phyloP scores from a whole-genome alignment of 2,329 filamentous ascomycete genomes.

The Fusarium penzigii region DNA sequence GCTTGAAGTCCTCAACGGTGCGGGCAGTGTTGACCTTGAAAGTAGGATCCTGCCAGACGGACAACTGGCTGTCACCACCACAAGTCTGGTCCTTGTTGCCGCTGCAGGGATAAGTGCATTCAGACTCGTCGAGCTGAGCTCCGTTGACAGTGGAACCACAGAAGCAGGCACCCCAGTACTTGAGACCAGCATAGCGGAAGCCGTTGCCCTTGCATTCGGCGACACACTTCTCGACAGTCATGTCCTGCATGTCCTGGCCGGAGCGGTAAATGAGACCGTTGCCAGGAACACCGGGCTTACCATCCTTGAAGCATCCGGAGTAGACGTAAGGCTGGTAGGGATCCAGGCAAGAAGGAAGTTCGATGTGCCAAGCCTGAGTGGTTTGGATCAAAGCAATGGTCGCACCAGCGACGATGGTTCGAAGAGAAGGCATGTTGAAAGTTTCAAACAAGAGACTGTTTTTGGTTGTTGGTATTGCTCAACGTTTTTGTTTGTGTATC shows the following conservation, averaged over 20 bases:
- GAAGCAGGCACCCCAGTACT: slow-evolving; percentile 55
- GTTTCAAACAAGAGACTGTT: slow-evolving; percentile 14
- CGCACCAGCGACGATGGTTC: slow-evolving; percentile 37
- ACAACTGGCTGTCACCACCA: slow-evolving; percentile 49
- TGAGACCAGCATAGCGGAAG: slow-evolving; percentile 52
- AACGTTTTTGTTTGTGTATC: slow-evolving; percentile 3
- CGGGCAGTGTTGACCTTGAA: slow-evolving; percentile 47
- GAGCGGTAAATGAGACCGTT: slow-evolving; percentile 47
- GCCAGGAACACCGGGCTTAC: slow-evolving; percentile 26
- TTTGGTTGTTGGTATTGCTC: slow-evolving; percentile 3
- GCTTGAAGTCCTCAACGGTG: slow-evolving; percentile 54
- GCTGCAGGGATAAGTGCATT: slow-evolving; percentile 59
- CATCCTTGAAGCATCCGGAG: slow-evolving; percentile 49
- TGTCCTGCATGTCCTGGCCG: slow-evolving; percentile 36
- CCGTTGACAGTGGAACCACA: slow-evolving; percentile 53
- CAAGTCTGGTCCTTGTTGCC: slow-evolving; percentile 47
- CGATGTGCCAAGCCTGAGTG: slow-evolving; percentile 43
- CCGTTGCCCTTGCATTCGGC: slow-evolving; percentile 53
- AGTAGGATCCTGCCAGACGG: slow-evolving; percentile 51
- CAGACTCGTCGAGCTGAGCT: slow-evolving; percentile 51
- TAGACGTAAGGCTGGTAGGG: slow-evolving; percentile 50
- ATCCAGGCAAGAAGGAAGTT: slow-evolving; percentile 46
- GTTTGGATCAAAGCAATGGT: slow-evolving; percentile 39
- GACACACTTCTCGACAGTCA: slow-evolving; percentile 51
- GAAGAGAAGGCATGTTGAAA: slow-evolving; percentile 23